Conservation (phyloP, 768 basidiomycete genomes). For the Galerina sulciceps region DNA sequence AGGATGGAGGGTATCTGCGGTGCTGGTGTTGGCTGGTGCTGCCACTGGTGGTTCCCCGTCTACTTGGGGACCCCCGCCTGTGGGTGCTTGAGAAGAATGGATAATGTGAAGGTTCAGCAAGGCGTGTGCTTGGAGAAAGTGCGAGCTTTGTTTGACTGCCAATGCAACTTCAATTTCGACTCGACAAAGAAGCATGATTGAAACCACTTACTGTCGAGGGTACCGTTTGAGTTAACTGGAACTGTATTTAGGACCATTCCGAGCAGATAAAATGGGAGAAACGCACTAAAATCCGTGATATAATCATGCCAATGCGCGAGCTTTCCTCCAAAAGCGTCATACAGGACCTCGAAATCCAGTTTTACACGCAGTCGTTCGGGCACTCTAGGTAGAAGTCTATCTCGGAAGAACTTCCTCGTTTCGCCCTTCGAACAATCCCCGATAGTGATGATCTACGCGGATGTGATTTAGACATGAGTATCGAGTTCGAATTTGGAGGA, state of each 20-base stretch:
- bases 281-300: conserved; percentile 71
- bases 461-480: background rate
- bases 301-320: conserved; percentile 85
- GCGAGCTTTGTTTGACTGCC: conserved; percentile 76
- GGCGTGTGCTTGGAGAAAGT: conserved; percentile 85
- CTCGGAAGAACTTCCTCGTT: conserved; percentile 66
- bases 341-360: conserved; percentile 74
- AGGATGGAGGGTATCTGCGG: conserved; percentile 58
- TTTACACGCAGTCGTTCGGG: conserved; percentile 59
- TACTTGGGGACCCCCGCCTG: conserved; percentile 24
- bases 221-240: conserved; percentile 76
- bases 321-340: conserved; percentile 84
- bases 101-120: conserved; percentile 87
- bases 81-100: conserved; percentile 70
- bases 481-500: background rate
- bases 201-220: conserved; percentile 60
- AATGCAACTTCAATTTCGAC: conserved; percentile 9
- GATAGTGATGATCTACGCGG: conserved; percentile 68
- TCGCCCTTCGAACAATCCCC: conserved; percentile 81
- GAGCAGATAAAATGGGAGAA: background rate
- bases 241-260: background rate
- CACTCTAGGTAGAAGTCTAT: conserved; percentile 69
- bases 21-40: conserved; percentile 38
- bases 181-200: background rate
- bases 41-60: conserved; percentile 28